Percentiles rank a stretch among this genome's conserved stretches.
phyloP scores from a whole-genome alignment of 805 yeast species.

The Ogataea angusta region DNA sequence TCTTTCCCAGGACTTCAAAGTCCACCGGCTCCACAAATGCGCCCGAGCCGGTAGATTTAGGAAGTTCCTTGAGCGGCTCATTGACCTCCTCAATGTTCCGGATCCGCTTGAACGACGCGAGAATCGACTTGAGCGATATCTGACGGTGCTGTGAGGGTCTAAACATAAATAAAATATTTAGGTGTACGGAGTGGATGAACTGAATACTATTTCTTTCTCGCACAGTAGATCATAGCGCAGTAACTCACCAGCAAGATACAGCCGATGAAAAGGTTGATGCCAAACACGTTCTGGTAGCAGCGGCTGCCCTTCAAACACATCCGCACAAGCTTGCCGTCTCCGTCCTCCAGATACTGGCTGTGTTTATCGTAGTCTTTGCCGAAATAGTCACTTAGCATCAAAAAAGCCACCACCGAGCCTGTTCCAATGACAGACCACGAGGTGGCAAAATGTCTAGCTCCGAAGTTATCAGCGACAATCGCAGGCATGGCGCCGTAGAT shows the following conservation, averaged over 20 bases:
- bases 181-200: constrained; percentile 1
- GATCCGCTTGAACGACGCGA: constrained; percentile 11
- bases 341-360: constrained; percentile 38
- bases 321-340: constrained; percentile 26
- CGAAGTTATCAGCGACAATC: constrained; percentile 68
- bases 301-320: constrained; percentile 41
- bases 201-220: not conserved
- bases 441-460: constrained; percentile 64
- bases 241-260: constrained; percentile 24
- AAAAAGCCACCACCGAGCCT: constrained; percentile 60
- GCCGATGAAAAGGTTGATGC: constrained; percentile 36
- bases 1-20: constrained; percentile 41
- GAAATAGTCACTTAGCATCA: constrained; percentile 50
- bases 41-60: constrained; percentile 42
- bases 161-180: constrained; percentile 5
- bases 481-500: constrained; percentile 76
- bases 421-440: constrained; percentile 75
- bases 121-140: constrained; percentile 19
- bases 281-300: constrained; percentile 51
- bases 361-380: constrained; percentile 51
- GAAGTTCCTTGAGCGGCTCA: constrained; percentile 26
- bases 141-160: constrained; percentile 9
- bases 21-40: constrained; percentile 43
- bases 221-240: constrained; percentile 8
- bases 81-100: constrained; percentile 9